Percentiles rank a stretch among this genome's conserved stretches.
These are phyloP conservation scores for Cochlearia excelsa DNA, from an alignment of 345 rosid species.

Conservation along the genomic window DNA sequence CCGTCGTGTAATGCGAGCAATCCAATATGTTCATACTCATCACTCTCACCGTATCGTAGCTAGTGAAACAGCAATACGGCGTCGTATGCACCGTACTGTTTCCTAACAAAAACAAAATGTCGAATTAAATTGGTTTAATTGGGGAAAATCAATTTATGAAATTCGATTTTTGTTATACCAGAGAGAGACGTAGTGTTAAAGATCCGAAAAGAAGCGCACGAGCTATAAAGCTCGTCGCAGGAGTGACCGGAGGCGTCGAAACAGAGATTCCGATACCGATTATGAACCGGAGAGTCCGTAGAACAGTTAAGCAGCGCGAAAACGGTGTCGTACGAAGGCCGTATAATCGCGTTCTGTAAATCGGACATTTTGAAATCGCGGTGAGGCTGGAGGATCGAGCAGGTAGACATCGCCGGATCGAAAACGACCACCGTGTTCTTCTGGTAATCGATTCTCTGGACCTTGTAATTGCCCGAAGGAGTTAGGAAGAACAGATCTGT, in stretches of 20 bases:
- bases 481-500: slow-evolving; percentile 62
- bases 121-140: background rate
- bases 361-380: slow-evolving; percentile 75
- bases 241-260: slow-evolving; percentile 71
- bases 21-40: slow-evolving; percentile 92
- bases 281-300: slow-evolving; percentile 69
- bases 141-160: background rate
- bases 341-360: slow-evolving; percentile 59
- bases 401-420: slow-evolving; percentile 94
- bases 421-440: slow-evolving; percentile 53
- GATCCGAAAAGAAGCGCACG: slow-evolving; percentile 64
- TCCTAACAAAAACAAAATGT: slow-evolving; percentile 7
- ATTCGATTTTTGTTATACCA: slow-evolving; percentile 12
- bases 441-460: slow-evolving; percentile 68
- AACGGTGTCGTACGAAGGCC: slow-evolving; percentile 80
- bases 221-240: slow-evolving; percentile 76
- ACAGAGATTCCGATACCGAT: slow-evolving; percentile 77
- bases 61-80: slow-evolving; percentile 89
- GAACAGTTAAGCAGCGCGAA: slow-evolving; percentile 86
- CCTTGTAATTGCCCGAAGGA: slow-evolving; percentile 81
- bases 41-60: slow-evolving; percentile 67
- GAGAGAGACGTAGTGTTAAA: slow-evolving; percentile 43
- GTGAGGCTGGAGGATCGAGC: slow-evolving; percentile 92
- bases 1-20: slow-evolving; percentile 72
- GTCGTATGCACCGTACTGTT: slow-evolving; percentile 28